Base-by-base conservation (phyloP, 2,329 filamentous ascomycete species). In the Beauveria caledonica region DNA sequence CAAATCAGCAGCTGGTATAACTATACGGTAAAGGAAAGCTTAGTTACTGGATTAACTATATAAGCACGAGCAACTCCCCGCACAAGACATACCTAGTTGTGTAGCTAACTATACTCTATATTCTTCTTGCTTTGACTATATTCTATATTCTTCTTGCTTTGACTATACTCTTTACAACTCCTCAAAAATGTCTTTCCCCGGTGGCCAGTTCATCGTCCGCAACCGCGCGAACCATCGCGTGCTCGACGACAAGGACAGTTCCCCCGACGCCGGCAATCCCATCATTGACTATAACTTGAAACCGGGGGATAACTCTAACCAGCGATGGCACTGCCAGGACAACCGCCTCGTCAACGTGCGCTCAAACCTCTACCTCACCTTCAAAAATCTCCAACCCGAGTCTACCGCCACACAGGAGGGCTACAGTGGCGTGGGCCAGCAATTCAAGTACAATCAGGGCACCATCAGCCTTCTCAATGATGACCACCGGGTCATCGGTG, bases 271-370 rank as follows among this genome's bases (percentile, higher is more conserved):
- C 44, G 44, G 44, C 44, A 17, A 13, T 40, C 36, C 36, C 36
- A 8, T 40, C 39, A n/a, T 40, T 40, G 39, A 40, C 15, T n/a
- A 40, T 9, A 17, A 40, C 39, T 40, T 7, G 15, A 40, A 40
- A 10, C 1, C 6, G 1, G 5, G 6, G 7, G 15, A 3, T n/a
- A 17, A 40, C 39, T 2, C 27, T 29, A 33, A 33, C 29, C 39
- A 42, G 39, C 39, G 1, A 17, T 42, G 39, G 39, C 1, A 0
- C 1, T 42, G 1, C 17, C 0, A 1, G 7, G 3, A 19, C 39
- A 17, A 3, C 39, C 40, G 40, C 15, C 17, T 42, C 17, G 0
- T 1, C 3, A 42, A 42, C 40, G 3, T 0, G 40, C 0, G 10
- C 40, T 42, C 40, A 5, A 9, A 8, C 0, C 17, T 42, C 17